Percentiles rank a stretch among this genome's conserved stretches.
Conservation (phyloP, 768 basidiomycete genomes). For the Asterophora parasitica region DNA sequence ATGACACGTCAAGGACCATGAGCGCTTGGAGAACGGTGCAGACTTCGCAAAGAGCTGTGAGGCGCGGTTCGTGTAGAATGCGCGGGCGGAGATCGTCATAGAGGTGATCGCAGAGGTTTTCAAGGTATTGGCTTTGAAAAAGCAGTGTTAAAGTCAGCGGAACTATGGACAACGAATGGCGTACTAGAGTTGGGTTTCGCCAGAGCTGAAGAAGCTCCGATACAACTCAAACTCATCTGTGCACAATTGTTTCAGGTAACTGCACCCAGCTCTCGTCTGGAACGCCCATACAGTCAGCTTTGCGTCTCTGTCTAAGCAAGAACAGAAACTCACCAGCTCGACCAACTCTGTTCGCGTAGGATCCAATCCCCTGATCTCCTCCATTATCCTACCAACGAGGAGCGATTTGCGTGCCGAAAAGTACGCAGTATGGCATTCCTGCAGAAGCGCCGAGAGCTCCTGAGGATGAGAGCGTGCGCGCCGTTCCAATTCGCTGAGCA, state of each 20-base stretch:
- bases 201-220: constrained; percentile 81
- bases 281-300: constrained; percentile 2
- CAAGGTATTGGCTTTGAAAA: constrained; percentile 72
- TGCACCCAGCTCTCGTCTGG: constrained; percentile 87
- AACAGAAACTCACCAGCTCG: constrained; percentile 57
- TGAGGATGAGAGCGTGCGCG: constrained; percentile 72
- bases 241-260: constrained; percentile 88
- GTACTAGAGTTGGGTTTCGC: constrained; percentile 59
- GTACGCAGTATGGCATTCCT: constrained; percentile 87
- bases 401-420: constrained; percentile 69
- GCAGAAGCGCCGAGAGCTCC: constrained; percentile 74
- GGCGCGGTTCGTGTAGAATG: constrained; percentile 87
- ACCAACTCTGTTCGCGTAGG: constrained; percentile 79
- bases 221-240: constrained; percentile 86
- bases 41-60: constrained; percentile 87
- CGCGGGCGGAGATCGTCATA: constrained; percentile 95
- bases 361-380: constrained; percentile 82
- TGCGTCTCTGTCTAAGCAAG: not conserved
- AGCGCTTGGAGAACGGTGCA: constrained; percentile 95
- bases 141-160: constrained; percentile 2
- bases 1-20: constrained; percentile 83
- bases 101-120: constrained; percentile 87
- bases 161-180: constrained; percentile 13
- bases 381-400: constrained; percentile 65
- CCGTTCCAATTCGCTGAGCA: constrained; percentile 82